Percentiles rank a stretch among this genome's conserved stretches.
These are phyloP conservation scores for Argentina anserina DNA, from an alignment of 306 rosid species.

Conservation along the genomic window DNA sequence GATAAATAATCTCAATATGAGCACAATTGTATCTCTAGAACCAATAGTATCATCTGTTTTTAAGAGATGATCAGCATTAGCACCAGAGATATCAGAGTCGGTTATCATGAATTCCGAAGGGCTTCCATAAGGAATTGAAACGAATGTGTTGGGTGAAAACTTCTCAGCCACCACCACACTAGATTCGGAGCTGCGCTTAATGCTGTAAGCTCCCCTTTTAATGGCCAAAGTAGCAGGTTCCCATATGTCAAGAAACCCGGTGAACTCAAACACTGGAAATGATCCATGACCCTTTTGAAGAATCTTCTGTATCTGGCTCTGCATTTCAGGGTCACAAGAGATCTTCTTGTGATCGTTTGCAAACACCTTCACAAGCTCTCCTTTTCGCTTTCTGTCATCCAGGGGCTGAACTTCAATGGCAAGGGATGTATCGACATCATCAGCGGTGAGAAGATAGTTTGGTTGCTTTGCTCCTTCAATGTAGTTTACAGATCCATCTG, in stretches of 20 bases:
- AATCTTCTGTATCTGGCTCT: slow-evolving; percentile 63
- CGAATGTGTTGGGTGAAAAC: slow-evolving; percentile 52
- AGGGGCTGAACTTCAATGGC: slow-evolving; percentile 97
- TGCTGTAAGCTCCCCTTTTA: slow-evolving; percentile 86
- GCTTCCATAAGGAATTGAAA: slow-evolving; percentile 68
- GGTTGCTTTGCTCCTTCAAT: slow-evolving; percentile 99
- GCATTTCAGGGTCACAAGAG: slow-evolving; percentile 74
- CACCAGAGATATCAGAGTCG: slow-evolving; percentile 28
- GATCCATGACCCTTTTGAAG: slow-evolving; percentile 66
- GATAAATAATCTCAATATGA: slow-evolving; percentile 80
- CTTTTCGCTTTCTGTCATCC: slow-evolving; percentile 93
- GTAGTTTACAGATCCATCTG: slow-evolving; percentile 89
- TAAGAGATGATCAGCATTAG: slow-evolving; percentile 53
- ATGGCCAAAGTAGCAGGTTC: slow-evolving; percentile 77
- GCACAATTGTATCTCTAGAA: slow-evolving; percentile 81
- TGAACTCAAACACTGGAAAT: slow-evolving; percentile 55
- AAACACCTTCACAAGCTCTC: slow-evolving; percentile 84
- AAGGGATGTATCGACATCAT: slow-evolving; percentile 82
- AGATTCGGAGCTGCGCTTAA: slow-evolving; percentile 58
- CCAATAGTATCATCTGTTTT: slow-evolving; percentile 49
- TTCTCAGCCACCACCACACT: slow-evolving; percentile 59
- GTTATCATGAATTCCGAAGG: slow-evolving; percentile 48
- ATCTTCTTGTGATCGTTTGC: slow-evolving; percentile 79
- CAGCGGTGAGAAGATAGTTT: slow-evolving; percentile 80
- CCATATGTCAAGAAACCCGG: slow-evolving; percentile 68